phyloP scores from a whole-genome alignment of 1,284 basidiomycete species.

The Trichosporon sp. region DNA sequence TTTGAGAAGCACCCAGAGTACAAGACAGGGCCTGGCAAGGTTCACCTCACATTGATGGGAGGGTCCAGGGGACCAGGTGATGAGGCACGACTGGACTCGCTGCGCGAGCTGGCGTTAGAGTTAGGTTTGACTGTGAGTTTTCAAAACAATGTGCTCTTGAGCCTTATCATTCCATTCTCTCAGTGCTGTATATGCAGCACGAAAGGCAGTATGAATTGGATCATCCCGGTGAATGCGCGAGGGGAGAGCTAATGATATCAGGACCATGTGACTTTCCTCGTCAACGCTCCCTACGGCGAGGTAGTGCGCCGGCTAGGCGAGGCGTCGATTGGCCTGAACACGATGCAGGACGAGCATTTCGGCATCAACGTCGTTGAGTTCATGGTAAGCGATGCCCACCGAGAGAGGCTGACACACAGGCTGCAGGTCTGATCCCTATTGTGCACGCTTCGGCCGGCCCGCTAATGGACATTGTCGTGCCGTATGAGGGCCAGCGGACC shows the following conservation, averaged over 20 bases:
- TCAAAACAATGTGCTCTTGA: background rate
- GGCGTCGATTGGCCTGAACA: conserved; percentile 82
- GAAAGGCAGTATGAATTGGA: background rate
- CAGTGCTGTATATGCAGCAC: background rate
- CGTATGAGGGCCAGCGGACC: conserved; percentile 63
- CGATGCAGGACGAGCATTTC: conserved; percentile 99
- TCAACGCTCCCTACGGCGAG: conserved; percentile 73
- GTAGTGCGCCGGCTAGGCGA: conserved; percentile 64
- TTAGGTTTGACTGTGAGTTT: conserved; percentile 60
- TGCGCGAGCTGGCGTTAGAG: conserved; percentile 59
- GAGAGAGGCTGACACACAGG: conserved; percentile 52
- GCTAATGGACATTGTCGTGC: conserved; percentile 81
- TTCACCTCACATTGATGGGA: conserved; percentile 60
- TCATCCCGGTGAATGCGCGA: background rate
- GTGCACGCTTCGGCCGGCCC: conserved; percentile 92
- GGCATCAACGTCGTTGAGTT: conserved; percentile 98
- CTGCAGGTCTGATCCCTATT: conserved; percentile 86
- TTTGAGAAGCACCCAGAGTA: conserved; percentile 59
- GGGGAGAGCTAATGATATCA: conserved; percentile 35
- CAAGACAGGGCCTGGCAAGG: conserved; percentile 16
- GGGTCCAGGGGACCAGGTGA: conserved; percentile 75
- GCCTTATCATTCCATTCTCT: background rate
- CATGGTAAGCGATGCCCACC: conserved; percentile 62
- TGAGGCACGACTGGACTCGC: conserved; percentile 59
- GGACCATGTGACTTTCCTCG: conserved; percentile 67